These are phyloP conservation scores for Liriodendron chinense DNA, from an alignment of 164 flowering plant species.

Conservation along the genomic window DNA sequence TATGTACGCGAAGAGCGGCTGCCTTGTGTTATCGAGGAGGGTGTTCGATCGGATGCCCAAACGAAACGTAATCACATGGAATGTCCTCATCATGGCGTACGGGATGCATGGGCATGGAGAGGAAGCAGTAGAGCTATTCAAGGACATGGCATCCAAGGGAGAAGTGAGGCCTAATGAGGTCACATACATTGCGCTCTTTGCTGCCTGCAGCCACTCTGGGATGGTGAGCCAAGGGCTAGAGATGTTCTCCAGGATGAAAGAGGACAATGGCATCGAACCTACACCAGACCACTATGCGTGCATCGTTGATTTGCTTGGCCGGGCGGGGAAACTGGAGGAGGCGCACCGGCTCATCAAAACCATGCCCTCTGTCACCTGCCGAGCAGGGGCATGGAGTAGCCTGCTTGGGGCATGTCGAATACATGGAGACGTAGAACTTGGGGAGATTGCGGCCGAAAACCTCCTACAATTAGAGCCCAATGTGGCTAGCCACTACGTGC, in stretches of 20 bases:
- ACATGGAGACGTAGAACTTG: slow-evolving; percentile 59
- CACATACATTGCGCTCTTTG: slow-evolving; percentile 64
- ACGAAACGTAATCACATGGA: slow-evolving; percentile 71
- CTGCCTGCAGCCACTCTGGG: slow-evolving; percentile 78
- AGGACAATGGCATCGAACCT: slow-evolving; percentile 54
- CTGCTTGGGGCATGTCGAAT: slow-evolving; percentile 78
- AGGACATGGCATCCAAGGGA: slow-evolving; percentile 33
- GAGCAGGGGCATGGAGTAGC: slow-evolving; percentile 69
- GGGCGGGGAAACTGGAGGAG: slow-evolving; percentile 64
- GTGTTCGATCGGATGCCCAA: slow-evolving; percentile 56
- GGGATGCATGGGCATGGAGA: slow-evolving; percentile 81
- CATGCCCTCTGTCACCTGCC: slow-evolving; percentile 50
- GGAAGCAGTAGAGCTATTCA: slow-evolving; percentile 52
- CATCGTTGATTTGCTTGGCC: slow-evolving; percentile 78
- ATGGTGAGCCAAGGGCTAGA: slow-evolving; percentile 57
- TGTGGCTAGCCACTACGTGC: slow-evolving; percentile 76
- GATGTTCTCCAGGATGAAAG: slow-evolving; percentile 57
- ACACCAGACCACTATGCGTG: slow-evolving; percentile 75
- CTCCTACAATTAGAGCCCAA: slow-evolving; percentile 60
- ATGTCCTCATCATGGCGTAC: slow-evolving; percentile 75
- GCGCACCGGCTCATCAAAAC: slow-evolving; percentile 48
- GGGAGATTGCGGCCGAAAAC: slow-evolving; percentile 59
- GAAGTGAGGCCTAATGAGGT: slow-evolving; percentile 57
- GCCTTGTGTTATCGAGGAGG: slow-evolving; percentile 42
- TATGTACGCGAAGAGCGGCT: no score